Evolutionary conservation across 108 stramenopile genomes (phyloP).

Genomic region (Cyclostephanos tholiformis): DNA sequence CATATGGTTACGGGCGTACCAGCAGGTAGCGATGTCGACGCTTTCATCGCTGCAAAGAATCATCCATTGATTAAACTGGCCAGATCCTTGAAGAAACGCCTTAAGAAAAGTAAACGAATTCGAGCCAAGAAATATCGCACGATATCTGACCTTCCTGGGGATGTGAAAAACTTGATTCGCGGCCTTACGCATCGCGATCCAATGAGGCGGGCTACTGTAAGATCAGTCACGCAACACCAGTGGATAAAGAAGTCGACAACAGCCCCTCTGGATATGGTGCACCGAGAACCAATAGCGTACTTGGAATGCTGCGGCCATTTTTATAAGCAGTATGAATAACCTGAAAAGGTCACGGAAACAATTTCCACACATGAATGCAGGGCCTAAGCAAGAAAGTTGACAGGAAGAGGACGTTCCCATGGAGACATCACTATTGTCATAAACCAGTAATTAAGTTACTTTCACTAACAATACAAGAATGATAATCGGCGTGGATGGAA

Average conservation of each 20-base stretch:
- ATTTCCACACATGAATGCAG: too few species aligned
- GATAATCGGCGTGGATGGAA: too few species aligned
- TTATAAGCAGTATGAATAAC: not conserved
- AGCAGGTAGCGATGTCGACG: constrained; percentile 66
- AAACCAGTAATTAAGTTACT: too few species aligned
- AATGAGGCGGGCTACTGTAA: constrained; percentile 32
- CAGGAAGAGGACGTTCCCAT: too few species aligned
- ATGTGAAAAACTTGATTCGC: constrained; percentile 28
- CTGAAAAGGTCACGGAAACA: too few species aligned
- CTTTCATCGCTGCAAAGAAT: constrained; percentile 59
- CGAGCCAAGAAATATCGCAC: constrained; percentile 35
- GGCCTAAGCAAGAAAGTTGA: too few species aligned
- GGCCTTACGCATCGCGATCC: constrained; percentile 32
- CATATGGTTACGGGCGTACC: constrained; percentile 83
- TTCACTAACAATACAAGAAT: too few species aligned
- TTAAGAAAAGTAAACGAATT: constrained; percentile 7
- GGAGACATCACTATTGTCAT: too few species aligned
- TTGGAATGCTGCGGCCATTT: constrained; percentile 14
- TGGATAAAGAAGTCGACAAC: constrained; percentile 17
- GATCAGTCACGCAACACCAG: constrained; percentile 18
- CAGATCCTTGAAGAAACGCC: constrained; percentile 21
- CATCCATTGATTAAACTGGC: constrained; percentile 25
- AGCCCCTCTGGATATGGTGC: constrained; percentile 2
- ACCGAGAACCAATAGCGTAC: constrained; percentile 35
- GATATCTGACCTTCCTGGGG: constrained; percentile 31